Evolutionary conservation across 2,329 filamentous ascomycete genomes (phyloP), one percentile per base, ranked within the genome.

Genomic region (Fusarium albidum): DNA sequence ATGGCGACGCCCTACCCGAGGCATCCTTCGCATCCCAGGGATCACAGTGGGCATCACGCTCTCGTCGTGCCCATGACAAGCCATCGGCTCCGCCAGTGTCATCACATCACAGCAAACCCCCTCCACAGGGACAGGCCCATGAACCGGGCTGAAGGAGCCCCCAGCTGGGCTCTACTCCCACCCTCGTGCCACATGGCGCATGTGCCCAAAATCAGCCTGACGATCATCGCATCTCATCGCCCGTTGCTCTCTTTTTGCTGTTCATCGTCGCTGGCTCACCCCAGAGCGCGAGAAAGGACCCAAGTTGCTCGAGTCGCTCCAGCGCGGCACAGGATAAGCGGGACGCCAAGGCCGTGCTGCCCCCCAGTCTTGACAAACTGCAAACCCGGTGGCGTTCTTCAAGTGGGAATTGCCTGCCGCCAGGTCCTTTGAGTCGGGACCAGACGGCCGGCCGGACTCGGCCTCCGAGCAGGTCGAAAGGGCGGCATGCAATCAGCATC

Each of bases 331-430:
- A 29, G n/a, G 43, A 37, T 25, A n/a, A 21, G 32, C 21, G n/a
- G 27, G 17, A 21, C 21, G 43, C 25, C 43, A 38, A 46, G 15
- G 18, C 17, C 21, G 21, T 21, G n/a, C 12, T 17, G 12, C 31
- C 42, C 33, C 38, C 33, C 33, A 38, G 41, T 9, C 42, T 21
- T 21, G 21, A 21, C 21, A 21, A 21, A 21, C 21, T 44, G 31
- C 14, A 15, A 34, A 14, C 31, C 34, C 26, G 42, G 43, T 46
- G 43, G 43, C 33, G 34, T 12, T 46, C 15, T 31, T 17, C 33
- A 38, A 46, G 43, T 46, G 43, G 32, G 32, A 28, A 37, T 21
- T 29, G 25, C 43, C 43, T 46, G 33, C 32, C 43, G 43, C 43
- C 26, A 13, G 33, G 21, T 26, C 42, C 42, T 45, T 45, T 31